A percentile compares a stretch with the other conserved stretches of the same genome.
Conservation (phyloP, 106 monocot species). For the Platanthera zijinensis region DNA sequence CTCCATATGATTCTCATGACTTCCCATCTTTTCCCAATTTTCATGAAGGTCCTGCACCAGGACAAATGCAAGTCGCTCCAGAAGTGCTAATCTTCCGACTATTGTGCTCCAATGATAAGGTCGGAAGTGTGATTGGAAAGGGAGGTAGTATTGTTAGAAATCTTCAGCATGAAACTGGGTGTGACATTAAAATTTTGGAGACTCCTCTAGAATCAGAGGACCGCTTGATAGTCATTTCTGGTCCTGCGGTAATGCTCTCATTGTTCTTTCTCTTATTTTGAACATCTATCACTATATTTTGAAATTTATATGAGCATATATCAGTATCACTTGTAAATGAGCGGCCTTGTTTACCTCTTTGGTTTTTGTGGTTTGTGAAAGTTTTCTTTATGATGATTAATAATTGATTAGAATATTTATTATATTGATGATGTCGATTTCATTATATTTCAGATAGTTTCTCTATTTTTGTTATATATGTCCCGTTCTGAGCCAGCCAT, state of each 20-base stretch:
- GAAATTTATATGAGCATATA: neutral
- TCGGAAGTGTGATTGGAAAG: slow-evolving; percentile 80
- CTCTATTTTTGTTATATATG: neutral
- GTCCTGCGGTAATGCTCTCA: slow-evolving; percentile 62
- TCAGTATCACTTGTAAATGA: neutral
- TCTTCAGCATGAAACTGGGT: slow-evolving; percentile 78
- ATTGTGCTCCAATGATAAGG: slow-evolving; percentile 73
- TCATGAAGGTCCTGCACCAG: slow-evolving; percentile 26
- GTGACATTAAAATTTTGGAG: slow-evolving; percentile 73
- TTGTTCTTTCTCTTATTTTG: neutral
- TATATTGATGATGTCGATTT: neutral
- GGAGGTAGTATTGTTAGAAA: slow-evolving; percentile 70
- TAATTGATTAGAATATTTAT: neutral
- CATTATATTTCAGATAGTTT: neutral
- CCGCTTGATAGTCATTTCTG: slow-evolving; percentile 65
- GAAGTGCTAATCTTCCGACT: slow-evolving; percentile 56
- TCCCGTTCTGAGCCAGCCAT: neutral
- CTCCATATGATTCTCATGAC: slow-evolving; percentile 40
- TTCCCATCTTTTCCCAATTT: slow-evolving; percentile 45
- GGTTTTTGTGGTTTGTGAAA: neutral
- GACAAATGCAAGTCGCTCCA: slow-evolving; percentile 24
- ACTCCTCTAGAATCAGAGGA: slow-evolving; percentile 54
- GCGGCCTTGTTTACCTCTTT: neutral
- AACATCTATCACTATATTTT: neutral
- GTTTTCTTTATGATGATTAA: neutral